Evolutionary conservation across 78 protist species (phyloP).

Genomic region (Mantamonas sphyraenae): DNA sequence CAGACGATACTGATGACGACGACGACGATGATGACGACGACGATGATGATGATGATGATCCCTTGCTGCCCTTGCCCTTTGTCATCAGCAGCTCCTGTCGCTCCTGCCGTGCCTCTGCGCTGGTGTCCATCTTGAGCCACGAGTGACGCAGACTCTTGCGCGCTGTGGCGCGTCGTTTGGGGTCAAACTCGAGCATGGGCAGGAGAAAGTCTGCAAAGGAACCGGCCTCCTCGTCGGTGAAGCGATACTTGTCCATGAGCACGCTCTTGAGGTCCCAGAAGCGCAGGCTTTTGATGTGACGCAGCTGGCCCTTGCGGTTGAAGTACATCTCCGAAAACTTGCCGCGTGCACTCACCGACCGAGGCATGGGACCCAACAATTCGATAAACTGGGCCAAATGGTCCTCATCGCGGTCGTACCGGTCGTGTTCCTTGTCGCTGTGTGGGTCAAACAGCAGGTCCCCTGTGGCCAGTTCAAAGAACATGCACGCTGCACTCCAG

Average conservation of each 20-base stretch:
- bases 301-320: conserved; percentile 56
- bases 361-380: conserved; percentile 74
- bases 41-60: no score
- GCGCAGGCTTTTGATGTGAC: conserved; percentile 48
- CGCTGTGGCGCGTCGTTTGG: no score
- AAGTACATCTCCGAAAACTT: conserved; percentile 39
- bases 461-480: conserved; percentile 90
- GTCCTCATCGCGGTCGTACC: conserved; percentile 64
- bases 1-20: no score
- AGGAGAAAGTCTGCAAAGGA: conserved; percentile 59
- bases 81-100: no score
- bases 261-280: conserved; percentile 67
- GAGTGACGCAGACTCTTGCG: no score
- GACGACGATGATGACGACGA: no score
- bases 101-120: no score
- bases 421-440: conserved; percentile 35
- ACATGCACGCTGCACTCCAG: conserved; percentile 59
- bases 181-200: conserved; percentile 69
- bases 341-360: conserved; percentile 18
- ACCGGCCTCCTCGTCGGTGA: conserved; percentile 37
- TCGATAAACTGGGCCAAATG: conserved; percentile 68
- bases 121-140: no score
- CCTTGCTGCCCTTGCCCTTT: no score
- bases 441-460: conserved; percentile 88
- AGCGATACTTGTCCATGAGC: conserved; percentile 60